Conservation (phyloP, 1,284 basidiomycete species). For the Puccinia triticina region DNA sequence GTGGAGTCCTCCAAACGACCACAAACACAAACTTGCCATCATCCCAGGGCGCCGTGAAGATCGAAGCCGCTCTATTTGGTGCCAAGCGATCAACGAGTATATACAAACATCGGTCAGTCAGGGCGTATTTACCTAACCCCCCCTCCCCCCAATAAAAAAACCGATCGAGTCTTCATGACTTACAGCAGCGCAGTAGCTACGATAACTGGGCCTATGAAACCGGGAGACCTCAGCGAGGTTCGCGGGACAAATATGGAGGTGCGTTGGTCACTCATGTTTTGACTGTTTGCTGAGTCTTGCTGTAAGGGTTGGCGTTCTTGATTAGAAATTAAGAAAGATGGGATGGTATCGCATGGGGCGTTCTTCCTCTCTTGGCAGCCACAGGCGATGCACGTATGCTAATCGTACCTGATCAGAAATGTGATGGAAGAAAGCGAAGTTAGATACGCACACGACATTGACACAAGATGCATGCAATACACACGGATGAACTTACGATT, state of each 20-base stretch:
- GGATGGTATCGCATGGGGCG: not conserved
- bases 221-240: constrained; percentile 40
- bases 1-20: not conserved
- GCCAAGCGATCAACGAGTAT: not conserved
- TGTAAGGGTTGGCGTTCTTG: not conserved
- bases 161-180: not conserved
- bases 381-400: not conserved
- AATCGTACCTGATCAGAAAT: not conserved
- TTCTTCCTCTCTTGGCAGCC: constrained; percentile 9
- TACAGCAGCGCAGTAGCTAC: constrained; percentile 34
- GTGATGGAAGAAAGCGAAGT: not conserved
- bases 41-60: constrained; percentile 49
- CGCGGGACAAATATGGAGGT: constrained; percentile 37
- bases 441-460: not conserved
- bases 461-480: not conserved
- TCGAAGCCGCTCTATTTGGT: constrained; percentile 30
- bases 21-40: constrained; percentile 17
- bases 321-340: not conserved
- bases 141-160: not conserved
- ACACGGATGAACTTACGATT: not conserved
- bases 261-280: not conserved
- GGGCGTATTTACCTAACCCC: not conserved
- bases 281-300: not conserved
- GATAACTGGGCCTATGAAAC: constrained; percentile 39
- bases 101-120: not conserved